Base-by-base conservation (phyloP, 2,329 filamentous ascomycete species). In the Neophaeococcomyces mojaviensis region DNA sequence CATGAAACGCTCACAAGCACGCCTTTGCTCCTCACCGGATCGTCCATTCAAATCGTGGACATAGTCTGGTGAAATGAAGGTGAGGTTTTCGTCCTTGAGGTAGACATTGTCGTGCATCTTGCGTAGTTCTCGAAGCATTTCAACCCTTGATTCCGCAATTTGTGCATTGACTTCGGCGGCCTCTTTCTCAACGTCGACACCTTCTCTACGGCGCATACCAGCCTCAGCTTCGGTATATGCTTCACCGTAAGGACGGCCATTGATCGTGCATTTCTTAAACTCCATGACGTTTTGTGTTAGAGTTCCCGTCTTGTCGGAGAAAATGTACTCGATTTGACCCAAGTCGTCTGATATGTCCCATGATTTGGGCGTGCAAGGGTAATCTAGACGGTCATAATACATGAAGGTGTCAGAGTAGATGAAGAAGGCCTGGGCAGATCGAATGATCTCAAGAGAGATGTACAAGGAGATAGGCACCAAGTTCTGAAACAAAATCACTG, bases 321-420 rank as follows among this genome's bases (percentile, higher is more conserved):
- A 98, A 55, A 98, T 95, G 70, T 97, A 98, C 67, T 97, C 92
- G 52, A 98, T 95, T 67, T 98, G 92, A 10, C 92, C 92, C 38
- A 98, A 75, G 59, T 98, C 94, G 61, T 98, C 92, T 1, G 90
- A 97, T 41, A 98, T 97, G 62, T 97, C 98, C 92, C 92, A 98
- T 0, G 89, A 88, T 61, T 97, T 97, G 4, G 94, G 92, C 9
- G 94, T 88, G 62, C 94, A 98, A 2, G 90, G 88, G 61, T 95
- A 89, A 59, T 95, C 88, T 54, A 96, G 81, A 59, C 81, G 82
- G 47, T 92, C 92, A 69, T 98, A 95, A 67, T 97, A 98, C 94
- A 98, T 98, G 61, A 84, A 80, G 3, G 86, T 78, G 61, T 98
- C 92, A 68, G 84, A 95, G 71, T 94, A 96, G 61, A 98, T 98